These are phyloP conservation scores for Vanderwaltozyma tropicalis DNA, from an alignment of 805 yeast species.

Conservation along the genomic window DNA sequence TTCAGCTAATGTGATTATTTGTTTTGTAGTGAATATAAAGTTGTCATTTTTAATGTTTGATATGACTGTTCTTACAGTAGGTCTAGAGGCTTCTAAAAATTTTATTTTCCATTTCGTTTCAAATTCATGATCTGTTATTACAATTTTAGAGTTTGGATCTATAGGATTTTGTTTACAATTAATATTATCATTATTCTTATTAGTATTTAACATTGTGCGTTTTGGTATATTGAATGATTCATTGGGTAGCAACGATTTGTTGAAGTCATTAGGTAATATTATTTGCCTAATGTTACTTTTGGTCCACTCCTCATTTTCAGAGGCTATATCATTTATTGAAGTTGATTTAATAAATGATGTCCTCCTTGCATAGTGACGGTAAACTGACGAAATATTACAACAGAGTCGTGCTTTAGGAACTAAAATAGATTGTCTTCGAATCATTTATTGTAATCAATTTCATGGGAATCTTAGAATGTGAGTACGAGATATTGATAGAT, in stretches of 20 bases:
- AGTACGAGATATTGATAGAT: too few relatives aligned
- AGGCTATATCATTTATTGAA: too few relatives aligned
- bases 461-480: neutral
- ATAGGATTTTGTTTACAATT: too few relatives aligned
- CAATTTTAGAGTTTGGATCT: neutral
- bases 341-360: neutral
- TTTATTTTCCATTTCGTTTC: conserved; percentile 8
- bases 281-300: neutral
- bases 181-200: too few relatives aligned
- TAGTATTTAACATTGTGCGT: too few relatives aligned
- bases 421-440: neutral
- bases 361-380: too few relatives aligned
- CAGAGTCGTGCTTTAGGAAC: too few relatives aligned
- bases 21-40: conserved; percentile 10
- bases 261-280: neutral
- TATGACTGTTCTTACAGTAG: conserved; percentile 6
- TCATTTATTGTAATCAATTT: neutral
- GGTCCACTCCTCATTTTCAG: neutral
- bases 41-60: conserved; percentile 4
- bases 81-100: conserved; percentile 10
- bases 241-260: neutral
- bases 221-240: neutral
- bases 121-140: conserved; percentile 1
- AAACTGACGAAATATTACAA: too few relatives aligned
- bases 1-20: conserved; percentile 10